Base-by-base conservation (phyloP, 2,329 filamentous ascomycete species). In the Cladosporium sp. region DNA sequence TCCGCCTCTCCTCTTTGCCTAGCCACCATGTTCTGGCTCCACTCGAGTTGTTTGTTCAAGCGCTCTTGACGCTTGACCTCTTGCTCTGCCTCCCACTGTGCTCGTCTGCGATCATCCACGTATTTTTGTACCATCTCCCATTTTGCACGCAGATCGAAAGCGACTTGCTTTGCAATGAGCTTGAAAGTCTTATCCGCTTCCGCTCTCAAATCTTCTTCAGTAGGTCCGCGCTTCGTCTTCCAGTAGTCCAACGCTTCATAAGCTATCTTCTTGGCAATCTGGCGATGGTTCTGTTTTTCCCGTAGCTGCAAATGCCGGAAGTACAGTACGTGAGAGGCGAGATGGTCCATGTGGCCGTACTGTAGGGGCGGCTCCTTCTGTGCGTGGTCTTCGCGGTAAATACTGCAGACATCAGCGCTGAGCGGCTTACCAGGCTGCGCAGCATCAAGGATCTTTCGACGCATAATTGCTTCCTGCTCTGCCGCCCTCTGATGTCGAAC, bases 271-370 rank as follows among this genome's bases (percentile, higher is more conserved):
- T 93, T 96, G 1, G 94, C 94, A 2, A 85, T 83, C n/a, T 86
- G 83, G 41, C 87, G 87, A 78, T 98, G 94, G 14, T 89, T 85
- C 69, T 87, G 87, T 71, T 93, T 91, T 77, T 99, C 95, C 66
- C 88, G 86, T 2, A 89, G 79, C 80, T 98, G 87, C 41, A 98
- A 83, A 72, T 88, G 91, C 58, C 92, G 88, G 72, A 98, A 94
- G 71, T 93, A 90, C 14, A 90, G 75, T 66, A 91, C 89, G 68
- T 96, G 93, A 57, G 89, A 89, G 55, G 91, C 83, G 63, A 98
- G 84, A 75, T 98, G 92, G 74, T 98, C 93, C 74, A 88, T 86
- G 71, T 96, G 93, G n/a, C 90, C 88, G 83, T 92, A 98, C 73
- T 95, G 92, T 62, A 86, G 85, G 0, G 88, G 86, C 0, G 91